Percentiles rank a stretch among this genome's conserved stretches.
These are phyloP conservation scores for Spergularia bocconei DNA, from an alignment of 148 eudicot species.

Conservation along the genomic window DNA sequence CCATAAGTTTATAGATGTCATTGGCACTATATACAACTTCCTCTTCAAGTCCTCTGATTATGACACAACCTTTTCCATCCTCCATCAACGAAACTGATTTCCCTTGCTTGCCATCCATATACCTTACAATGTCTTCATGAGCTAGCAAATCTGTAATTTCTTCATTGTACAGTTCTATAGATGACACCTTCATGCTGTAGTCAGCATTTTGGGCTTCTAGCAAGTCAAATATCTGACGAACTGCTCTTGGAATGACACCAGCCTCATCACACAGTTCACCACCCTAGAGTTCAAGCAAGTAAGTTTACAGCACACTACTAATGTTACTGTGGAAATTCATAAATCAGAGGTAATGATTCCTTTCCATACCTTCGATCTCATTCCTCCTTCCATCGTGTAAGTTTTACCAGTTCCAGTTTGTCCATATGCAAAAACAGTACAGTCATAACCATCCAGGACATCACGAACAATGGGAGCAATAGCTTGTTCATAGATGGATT, in stretches of 20 bases:
- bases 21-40: conserved; percentile 85
- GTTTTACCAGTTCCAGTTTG: conserved; percentile 96
- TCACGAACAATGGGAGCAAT: conserved; percentile 76
- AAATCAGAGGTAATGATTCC: background rate
- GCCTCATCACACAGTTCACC: conserved; percentile 81
- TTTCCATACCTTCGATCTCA: conserved; percentile 64
- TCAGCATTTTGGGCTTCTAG: conserved; percentile 82
- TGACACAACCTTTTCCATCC: conserved; percentile 80
- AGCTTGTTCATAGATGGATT: conserved; percentile 79
- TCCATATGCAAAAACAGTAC: conserved; percentile 91
- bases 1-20: conserved; percentile 76
- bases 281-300: conserved; percentile 28
- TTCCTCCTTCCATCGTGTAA: conserved; percentile 90
- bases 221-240: conserved; percentile 77
- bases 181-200: conserved; percentile 78
- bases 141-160: conserved; percentile 75
- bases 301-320: background rate
- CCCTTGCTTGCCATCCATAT: conserved; percentile 59
- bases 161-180: conserved; percentile 83
- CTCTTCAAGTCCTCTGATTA: conserved; percentile 85
- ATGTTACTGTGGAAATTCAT: too few species aligned
- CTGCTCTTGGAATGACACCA: conserved; percentile 88
- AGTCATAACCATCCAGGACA: conserved; percentile 83
- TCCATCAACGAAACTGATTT: conserved; percentile 75
- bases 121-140: conserved; percentile 51